Evolutionary conservation across 2,329 filamentous ascomycete species (phyloP).

Genomic region (Colletotrichum costaricense): DNA sequence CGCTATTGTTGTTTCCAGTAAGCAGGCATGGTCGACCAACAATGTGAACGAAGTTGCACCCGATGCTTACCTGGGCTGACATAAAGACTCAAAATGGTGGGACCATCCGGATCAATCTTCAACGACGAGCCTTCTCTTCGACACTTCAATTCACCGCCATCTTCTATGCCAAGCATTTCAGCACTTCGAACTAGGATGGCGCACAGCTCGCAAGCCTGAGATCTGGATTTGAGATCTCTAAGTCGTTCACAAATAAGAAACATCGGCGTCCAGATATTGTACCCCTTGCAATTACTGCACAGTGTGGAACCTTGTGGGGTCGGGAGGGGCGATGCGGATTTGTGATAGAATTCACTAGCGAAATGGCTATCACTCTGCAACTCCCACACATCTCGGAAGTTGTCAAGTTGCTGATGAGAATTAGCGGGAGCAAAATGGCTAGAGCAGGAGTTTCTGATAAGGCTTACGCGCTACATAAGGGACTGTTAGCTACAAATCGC

Average conservation of each 20-base stretch:
- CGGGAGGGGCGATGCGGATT: background rate
- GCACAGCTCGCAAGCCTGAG: background rate
- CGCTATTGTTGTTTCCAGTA: background rate
- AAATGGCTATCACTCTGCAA: background rate
- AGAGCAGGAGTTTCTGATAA: background rate
- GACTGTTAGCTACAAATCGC: background rate
- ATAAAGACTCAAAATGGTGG: background rate
- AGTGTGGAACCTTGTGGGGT: background rate
- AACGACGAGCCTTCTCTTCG: background rate
- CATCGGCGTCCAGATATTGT: background rate
- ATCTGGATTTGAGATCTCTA: background rate
- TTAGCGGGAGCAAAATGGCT: background rate
- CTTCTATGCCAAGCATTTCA: background rate
- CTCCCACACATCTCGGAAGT: background rate
- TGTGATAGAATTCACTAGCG: background rate
- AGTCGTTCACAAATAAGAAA: background rate
- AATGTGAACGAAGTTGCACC: too few relatives aligned
- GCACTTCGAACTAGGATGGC: background rate
- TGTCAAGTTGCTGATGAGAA: background rate
- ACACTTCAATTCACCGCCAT: background rate
- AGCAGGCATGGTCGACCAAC: background rate
- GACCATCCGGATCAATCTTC: background rate
- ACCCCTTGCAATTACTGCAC: background rate
- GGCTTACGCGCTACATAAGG: background rate
- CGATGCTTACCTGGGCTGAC: background rate